Evolutionary conservation across 257 asterid genomes (phyloP), one percentile per base, ranked within the genome.

Genomic region (Gardenia jasminoides): DNA sequence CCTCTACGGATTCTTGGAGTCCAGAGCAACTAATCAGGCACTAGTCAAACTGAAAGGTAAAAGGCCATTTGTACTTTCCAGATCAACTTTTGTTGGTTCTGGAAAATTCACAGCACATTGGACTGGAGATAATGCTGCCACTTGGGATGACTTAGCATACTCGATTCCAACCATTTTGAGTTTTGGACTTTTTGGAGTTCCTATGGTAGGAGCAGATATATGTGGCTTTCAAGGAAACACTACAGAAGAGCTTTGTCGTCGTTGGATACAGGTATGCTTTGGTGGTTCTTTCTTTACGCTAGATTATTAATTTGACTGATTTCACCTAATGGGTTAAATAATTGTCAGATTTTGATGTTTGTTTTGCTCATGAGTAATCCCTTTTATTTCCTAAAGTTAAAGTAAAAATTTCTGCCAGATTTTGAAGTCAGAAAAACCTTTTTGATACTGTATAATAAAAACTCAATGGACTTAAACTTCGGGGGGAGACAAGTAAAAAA

Each of bases 181-280:
- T 71, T 93, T 82, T 66, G 98, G 99, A 22, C 39, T 95, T 26
- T 95, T 93, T 83, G 99, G 99, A 24, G 74, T 92, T 76, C 99
- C 99, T 0, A 92, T 95, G 99, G 94, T 93, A 78, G 99, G 99
- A 59, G 97, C 99, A 2, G 99, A 95, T 84, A 93, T 95, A 73
- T 95, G 98, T 78, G 99, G 99, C 43, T 93, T 93, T 44, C 10
- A 84, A 6, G 61, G 86, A 28, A 74, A 89, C 67, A 93, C 99
- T 0, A 93, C 89, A 0, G 99, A 95, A 79, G 99, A 95, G 78
- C 98, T 95, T 19, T 95, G 99, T 71, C 84, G 96, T 31, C 90
- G 98, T 50, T 95, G 99, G 99, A 93, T 95, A 74, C 80, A 83
- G 80, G 83, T 83, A 75, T 26, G 56, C 33, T 28, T 58, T 3